Conservation (phyloP, 805 yeast genomes). For the Priceomyces melissophilus region DNA sequence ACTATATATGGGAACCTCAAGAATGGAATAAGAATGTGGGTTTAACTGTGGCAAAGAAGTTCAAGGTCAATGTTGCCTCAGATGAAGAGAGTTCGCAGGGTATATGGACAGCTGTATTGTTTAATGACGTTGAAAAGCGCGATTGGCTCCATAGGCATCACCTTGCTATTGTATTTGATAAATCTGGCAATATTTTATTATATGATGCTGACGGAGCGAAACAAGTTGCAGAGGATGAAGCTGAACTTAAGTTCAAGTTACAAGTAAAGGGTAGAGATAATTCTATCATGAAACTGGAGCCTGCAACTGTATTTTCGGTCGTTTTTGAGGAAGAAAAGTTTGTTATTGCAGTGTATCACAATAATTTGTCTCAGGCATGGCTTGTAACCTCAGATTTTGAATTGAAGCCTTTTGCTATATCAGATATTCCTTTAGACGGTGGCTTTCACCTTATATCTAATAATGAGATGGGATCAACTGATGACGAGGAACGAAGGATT, state of each 20-base stretch:
- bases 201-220: constrained; percentile 55
- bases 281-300: constrained; percentile 9
- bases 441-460: constrained; percentile 45
- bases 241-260: constrained; percentile 17
- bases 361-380: constrained; percentile 41
- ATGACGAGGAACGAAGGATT: constrained; percentile 35
- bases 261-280: constrained; percentile 11
- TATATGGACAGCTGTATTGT: constrained; percentile 30
- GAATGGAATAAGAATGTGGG: constrained; percentile 13
- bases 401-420: constrained; percentile 27
- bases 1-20: constrained; percentile 43
- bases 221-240: constrained; percentile 20
- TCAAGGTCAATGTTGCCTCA: constrained; percentile 22
- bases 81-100: constrained; percentile 12
- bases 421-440: constrained; percentile 35
- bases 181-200: constrained; percentile 41
- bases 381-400: constrained; percentile 18
- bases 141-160: constrained; percentile 21
- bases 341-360: constrained; percentile 49
- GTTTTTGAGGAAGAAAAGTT: constrained; percentile 23
- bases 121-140: constrained; percentile 29
- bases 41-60: constrained; percentile 32
- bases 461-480: constrained; percentile 31
- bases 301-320: constrained; percentile 22
- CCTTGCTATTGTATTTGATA: constrained; percentile 28